Evolutionary conservation across 139 green algal species (phyloP), one percentile per base, ranked within the genome.

Genomic region (Chlamydomonas schloesseri): DNA sequence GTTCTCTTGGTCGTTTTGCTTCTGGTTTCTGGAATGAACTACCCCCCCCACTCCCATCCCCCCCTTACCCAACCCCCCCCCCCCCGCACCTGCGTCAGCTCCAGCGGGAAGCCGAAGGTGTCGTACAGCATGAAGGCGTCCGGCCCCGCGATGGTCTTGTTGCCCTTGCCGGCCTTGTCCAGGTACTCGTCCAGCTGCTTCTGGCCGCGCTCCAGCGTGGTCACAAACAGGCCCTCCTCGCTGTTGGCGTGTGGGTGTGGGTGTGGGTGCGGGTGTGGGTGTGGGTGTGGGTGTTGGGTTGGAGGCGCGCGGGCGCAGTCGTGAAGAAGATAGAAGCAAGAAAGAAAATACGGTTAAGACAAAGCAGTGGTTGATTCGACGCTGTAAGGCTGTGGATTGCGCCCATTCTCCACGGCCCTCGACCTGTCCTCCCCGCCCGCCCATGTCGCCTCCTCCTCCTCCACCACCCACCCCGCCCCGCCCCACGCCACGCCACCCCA

Each of bases 51-150:
- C 36, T 83, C 68, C 26, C 64, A 34, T 3, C 57, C 21, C 58
- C 55, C 55, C 55, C 55, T 73, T 69, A 8, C 42, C 42, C 42
- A 6, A 6, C 28, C 50, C 28, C 29, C 55, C 55, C 55, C 69
- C 82, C 29, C 34, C 55, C 87, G 62, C 81, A 65, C 62, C 62
- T 71, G 58, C 18, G 96, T 98, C 76, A 98, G 93, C 91, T 98
- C 96, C 71, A 98, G 89, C 0, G 96, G 96, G 88, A 98, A 98
- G 17, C 96, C 96, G 62, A 95, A 98, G 20, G 93, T 96, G 89
- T 98, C 96, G 84, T 98, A 98, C 80, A 98, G 89, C 84, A 94
- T 80, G 89, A 98, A 98, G 17, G 94, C 96, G 68, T 98, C 95
- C 2, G 88, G 69, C 26, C 96, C 96, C 15, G 37, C 53, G 31